Base-by-base conservation (phyloP, 169 alveolate species). In the Plasmodium relictum region DNA sequence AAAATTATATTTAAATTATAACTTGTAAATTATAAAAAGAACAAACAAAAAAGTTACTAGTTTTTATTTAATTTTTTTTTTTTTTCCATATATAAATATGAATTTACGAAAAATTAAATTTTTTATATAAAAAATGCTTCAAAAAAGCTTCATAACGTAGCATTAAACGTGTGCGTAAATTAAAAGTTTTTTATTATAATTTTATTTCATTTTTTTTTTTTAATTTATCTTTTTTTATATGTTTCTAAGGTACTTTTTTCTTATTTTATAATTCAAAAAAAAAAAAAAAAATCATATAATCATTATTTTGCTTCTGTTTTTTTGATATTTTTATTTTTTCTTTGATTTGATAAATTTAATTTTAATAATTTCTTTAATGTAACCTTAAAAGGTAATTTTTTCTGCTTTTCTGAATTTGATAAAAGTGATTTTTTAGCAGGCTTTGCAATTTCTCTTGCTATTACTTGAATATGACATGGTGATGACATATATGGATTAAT, bases 401-500 rank as follows among this genome's bases (percentile, higher is more conserved):
- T 76, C 66, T 76, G 56, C 50, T 76, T 76, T 66, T 76, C 89
- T 22, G 68, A 63, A 48, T 62, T 76, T 42, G 89, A 39, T 56
- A 76, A 68, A 54, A 76, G 89, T 18, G 89, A 76, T 68, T 76
- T 76, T 12, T 76, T 76, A 41, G 89, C 89, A 31, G 76, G 90
- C 74, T 95, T 95, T 58, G 92, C 95, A 42, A 94, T 88, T 92
- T 96, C 98, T 48, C 92, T 94, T 45, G 97, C 97, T 68, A 97
- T 95, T 54, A 97, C 76, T 92, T 97, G 97, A 71, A 97, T 93
- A 91, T 97, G 98, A 91, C 98, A 96, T 4, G 98, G 98, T 50
- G 94, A 95, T 48, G 97, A 95, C 92, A 96, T 96, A 93, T 90
- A 96, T 14, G 98, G 98, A 69, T 95, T 97, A 94, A 98, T 98